Base-by-base conservation (phyloP, 2,329 filamentous ascomycete genomes). In the Sordariomycetes sp. region DNA sequence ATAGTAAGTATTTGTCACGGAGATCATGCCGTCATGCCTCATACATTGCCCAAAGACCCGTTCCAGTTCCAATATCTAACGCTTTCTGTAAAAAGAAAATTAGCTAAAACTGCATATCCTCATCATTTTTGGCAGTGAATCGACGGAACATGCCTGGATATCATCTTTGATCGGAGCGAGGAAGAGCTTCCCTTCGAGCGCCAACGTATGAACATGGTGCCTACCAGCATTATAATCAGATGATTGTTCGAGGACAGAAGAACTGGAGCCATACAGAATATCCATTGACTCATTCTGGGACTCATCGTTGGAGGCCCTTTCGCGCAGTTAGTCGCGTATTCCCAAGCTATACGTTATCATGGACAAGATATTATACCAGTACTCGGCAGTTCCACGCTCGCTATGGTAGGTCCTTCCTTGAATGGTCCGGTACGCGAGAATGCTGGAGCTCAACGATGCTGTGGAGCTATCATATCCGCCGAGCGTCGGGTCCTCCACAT, bases 351-450 rank as follows among this genome's bases (percentile, higher is more conserved):
- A 32, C 36, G 36, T 3, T 17, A 5, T 17, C 2, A 39, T 3
- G 15, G 36, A 39, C 13, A 17, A 17, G 52, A 45, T 20, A n/a
- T 20, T 1, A 36, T 55, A 63, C 66, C 67, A 69, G 55, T 68
- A 68, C 51, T 63, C 59, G n/a, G 63, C 61, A 42, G 62, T 64
- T 10, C 63, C 65, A 7, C 62, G 54, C 2, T 66, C 65, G 53
- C 62, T 62, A 54, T 69, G 67, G 28, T 64, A 69, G 1, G 65
- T 68, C n/a, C 68, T 62, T 1, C 68, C 67, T 8, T 67, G 59
- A 34, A 68, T 60, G 6, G 61, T 65, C 13, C 67, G 62, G 59
- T 69, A 69, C 1, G 64, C 55, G 1, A 68, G 61, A 28, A 69
- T 68, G 25, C 62, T 64, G 15, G 66, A 67, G 1, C 61, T 63